These are phyloP conservation scores for Cylindrotheca closterium DNA, from an alignment of 108 stramenopile species.

Conservation along the genomic window DNA sequence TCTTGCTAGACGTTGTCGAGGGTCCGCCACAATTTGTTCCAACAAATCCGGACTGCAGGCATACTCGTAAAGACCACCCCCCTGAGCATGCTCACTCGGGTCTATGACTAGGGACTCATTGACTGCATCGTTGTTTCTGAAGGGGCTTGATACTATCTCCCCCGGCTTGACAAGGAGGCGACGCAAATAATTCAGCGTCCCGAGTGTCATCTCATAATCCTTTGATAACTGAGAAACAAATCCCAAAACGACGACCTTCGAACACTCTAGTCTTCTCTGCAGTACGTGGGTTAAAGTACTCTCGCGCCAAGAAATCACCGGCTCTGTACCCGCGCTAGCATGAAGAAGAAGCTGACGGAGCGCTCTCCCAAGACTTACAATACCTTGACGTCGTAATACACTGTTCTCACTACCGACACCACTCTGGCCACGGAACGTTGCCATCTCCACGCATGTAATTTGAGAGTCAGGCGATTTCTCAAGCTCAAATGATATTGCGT, in stretches of 20 bases:
- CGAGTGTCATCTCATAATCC: conserved; percentile 60
- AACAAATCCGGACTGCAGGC: conserved; percentile 25
- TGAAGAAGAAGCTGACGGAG: conserved; percentile 25
- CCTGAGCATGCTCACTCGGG: background rate
- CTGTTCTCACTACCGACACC: background rate
- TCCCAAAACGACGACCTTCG: conserved; percentile 56
- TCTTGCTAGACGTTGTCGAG: conserved; percentile 78
- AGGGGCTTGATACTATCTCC: conserved; percentile 54
- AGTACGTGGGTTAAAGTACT: conserved; percentile 73
- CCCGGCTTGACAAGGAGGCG: conserved; percentile 51
- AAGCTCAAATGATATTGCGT: conserved; percentile 15
- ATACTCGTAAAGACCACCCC: conserved; percentile 4
- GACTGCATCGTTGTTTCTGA: conserved; percentile 14
- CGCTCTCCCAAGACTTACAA: conserved; percentile 26
- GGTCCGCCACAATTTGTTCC: conserved; percentile 69
- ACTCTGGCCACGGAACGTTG: background rate
- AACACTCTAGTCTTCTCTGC: conserved; percentile 64
- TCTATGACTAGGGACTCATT: background rate
- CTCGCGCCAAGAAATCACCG: conserved; percentile 58
- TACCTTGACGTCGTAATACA: conserved; percentile 6
- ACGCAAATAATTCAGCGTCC: conserved; percentile 61
- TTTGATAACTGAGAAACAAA: conserved; percentile 49
- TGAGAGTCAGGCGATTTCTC: conserved; percentile 9
- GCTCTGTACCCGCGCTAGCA: background rate
- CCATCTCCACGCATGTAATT: conserved; percentile 34